phyloP scores from a whole-genome alignment of 1,284 basidiomycete species.

The Fomitopsis pinicola region DNA sequence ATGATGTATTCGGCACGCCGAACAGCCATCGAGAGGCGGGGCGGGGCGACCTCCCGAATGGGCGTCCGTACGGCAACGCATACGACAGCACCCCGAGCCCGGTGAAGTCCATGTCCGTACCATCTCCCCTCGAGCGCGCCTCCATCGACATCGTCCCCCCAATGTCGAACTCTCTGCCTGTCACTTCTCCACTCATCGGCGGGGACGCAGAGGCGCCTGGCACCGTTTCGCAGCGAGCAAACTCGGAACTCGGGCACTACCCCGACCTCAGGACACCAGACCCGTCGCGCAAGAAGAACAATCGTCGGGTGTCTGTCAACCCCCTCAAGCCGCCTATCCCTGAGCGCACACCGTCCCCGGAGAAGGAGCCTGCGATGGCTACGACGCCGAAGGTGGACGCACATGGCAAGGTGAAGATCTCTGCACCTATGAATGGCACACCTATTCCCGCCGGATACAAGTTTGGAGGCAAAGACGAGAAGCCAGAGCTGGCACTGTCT shows the following conservation, averaged over 20 bases:
- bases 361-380: constrained; percentile 36
- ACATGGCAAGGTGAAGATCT: constrained; percentile 75
- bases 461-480: constrained; percentile 69
- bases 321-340: constrained; percentile 42
- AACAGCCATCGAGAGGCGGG: constrained; percentile 52
- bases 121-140: constrained; percentile 39
- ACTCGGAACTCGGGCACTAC: constrained; percentile 78
- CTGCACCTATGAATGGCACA: constrained; percentile 82
- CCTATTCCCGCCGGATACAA: constrained; percentile 88
- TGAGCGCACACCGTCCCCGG: constrained; percentile 59
- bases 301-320: constrained; percentile 48
- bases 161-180: constrained; percentile 54
- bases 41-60: constrained; percentile 53
- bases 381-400: constrained; percentile 31
- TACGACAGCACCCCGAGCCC: constrained; percentile 42
- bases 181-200: constrained; percentile 40
- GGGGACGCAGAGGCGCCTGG: constrained; percentile 34
- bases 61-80: constrained; percentile 55
- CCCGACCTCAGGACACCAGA: constrained; percentile 60
- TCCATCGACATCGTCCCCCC: constrained; percentile 43
- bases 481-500: constrained; percentile 35
- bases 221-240: constrained; percentile 48
- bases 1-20: constrained; percentile 30
- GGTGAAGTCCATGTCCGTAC: constrained; percentile 41
- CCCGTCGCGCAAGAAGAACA: constrained; percentile 40